Conservation (phyloP, 2,329 filamentous ascomycete genomes). For the Clonostachys solani region DNA sequence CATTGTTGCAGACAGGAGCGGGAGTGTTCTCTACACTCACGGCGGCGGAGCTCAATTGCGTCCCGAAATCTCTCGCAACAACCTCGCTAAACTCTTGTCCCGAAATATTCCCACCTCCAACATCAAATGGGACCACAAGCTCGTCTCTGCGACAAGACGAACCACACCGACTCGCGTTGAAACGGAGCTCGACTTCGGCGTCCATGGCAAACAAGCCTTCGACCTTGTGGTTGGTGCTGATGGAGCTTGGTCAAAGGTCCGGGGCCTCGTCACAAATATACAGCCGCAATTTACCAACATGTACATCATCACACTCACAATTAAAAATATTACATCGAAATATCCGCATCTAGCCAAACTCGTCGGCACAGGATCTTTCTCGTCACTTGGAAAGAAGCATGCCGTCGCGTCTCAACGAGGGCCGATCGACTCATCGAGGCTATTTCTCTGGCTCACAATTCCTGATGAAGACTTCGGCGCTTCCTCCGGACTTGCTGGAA, state of each 20-base stretch:
- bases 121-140: conserved; percentile 21
- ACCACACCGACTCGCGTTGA: background rate
- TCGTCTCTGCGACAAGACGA: conserved; percentile 13
- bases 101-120: conserved; percentile 16
- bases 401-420: conserved; percentile 25
- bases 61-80: conserved; percentile 31
- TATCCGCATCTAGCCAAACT: conserved; percentile 29
- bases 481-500: conserved; percentile 4
- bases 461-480: conserved; percentile 13
- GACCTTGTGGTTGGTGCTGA: conserved; percentile 4
- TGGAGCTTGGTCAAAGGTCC: conserved; percentile 17
- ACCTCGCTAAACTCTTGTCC: conserved; percentile 26
- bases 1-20: conserved; percentile 22
- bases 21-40: conserved; percentile 10
- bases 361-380: conserved; percentile 30
- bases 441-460: conserved; percentile 17
- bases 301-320: conserved; percentile 26
- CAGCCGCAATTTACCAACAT: conserved; percentile 32
- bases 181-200: conserved; percentile 13
- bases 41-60: conserved; percentile 12
- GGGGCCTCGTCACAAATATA: conserved; percentile 20
- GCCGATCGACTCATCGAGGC: conserved; percentile 17
- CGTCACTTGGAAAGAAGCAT: conserved; percentile 28
- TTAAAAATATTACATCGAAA: conserved; percentile 20
- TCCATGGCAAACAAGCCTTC: conserved; percentile 23